Evolutionary conservation across 2,329 filamentous ascomycete genomes (phyloP).

Genomic region (Ilyonectria destructans): DNA sequence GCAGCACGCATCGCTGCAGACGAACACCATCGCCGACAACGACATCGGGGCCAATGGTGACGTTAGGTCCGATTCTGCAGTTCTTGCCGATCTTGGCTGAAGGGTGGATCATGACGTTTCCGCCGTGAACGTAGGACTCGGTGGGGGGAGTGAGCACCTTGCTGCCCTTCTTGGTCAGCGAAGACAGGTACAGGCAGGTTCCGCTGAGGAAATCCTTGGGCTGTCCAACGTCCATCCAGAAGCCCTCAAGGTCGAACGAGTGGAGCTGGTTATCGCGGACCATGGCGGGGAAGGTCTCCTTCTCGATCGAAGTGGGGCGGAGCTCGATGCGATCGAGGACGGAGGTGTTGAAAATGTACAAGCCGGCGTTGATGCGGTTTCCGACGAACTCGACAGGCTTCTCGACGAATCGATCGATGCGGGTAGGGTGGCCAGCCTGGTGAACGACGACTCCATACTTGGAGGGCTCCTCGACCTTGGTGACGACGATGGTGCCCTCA

Average conservation of each 20-base stretch:
- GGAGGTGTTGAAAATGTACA: conserved; percentile 97
- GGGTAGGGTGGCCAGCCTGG: conserved; percentile 90
- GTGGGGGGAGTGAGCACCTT: conserved; percentile 83
- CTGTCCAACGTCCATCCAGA: conserved; percentile 99
- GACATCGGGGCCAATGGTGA: conserved; percentile 94
- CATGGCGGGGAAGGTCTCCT: conserved; percentile 98
- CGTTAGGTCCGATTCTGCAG: conserved; percentile 97
- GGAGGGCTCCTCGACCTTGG: conserved; percentile 98
- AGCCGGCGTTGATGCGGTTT: conserved; percentile 98
- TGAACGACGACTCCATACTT: conserved; percentile 99
- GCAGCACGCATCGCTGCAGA: conserved; percentile 91
- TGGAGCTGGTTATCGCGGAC: conserved; percentile 91
- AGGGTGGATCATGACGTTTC: conserved; percentile 96
- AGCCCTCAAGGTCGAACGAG: conserved; percentile 96
- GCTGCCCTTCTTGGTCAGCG: conserved; percentile 89
- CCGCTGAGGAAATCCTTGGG: conserved; percentile 98
- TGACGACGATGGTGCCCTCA: conserved; percentile 98
- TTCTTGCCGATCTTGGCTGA: conserved; percentile 97
- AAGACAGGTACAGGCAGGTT: conserved; percentile 96
- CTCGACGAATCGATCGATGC: conserved; percentile 99
- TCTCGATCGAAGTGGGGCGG: conserved; percentile 96
- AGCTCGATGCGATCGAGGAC: conserved; percentile 94
- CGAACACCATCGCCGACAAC: conserved; percentile 95
- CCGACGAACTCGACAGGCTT: conserved; percentile 99
- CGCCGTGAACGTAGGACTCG: conserved; percentile 89